A percentile compares a stretch with the other conserved stretches of the same genome.
Evolutionary conservation across 1,284 basidiomycete species (phyloP).

Genomic region (Malassezia pachydermatis): DNA sequence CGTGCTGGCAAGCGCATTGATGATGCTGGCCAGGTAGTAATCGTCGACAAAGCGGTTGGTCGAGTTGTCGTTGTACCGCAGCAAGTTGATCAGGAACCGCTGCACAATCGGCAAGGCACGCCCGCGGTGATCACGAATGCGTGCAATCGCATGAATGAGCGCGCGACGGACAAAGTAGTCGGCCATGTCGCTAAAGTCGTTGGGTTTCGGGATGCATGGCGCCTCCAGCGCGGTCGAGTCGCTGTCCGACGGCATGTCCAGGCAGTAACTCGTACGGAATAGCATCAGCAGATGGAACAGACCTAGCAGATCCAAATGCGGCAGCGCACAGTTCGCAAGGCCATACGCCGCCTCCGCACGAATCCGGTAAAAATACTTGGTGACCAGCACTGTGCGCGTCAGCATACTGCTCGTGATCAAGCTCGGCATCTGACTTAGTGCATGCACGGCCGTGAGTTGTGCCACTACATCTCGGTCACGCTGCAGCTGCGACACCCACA

Average conservation of each 20-base stretch:
- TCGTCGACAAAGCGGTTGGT: constrained; percentile 84
- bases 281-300: constrained; percentile 93
- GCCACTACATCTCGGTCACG: constrained; percentile 96
- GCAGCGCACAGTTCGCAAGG: constrained; percentile 75
- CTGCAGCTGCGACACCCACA: constrained; percentile 96
- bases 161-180: constrained; percentile 91
- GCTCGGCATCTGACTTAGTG: constrained; percentile 66
- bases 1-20: constrained; percentile 69
- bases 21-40: constrained; percentile 76
- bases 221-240: constrained; percentile 29
- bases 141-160: constrained; percentile 69
- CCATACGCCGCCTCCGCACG: constrained; percentile 86
- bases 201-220: constrained; percentile 79
- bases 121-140: constrained; percentile 67
- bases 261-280: constrained; percentile 77
- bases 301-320: constrained; percentile 70
- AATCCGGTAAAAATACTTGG: constrained; percentile 94
- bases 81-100: constrained; percentile 76
- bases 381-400: constrained; percentile 82
- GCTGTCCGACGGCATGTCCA: constrained; percentile 49
- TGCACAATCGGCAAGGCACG: constrained; percentile 79
- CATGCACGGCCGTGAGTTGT: constrained; percentile 41
- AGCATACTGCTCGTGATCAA: constrained; percentile 81
- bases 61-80: constrained; percentile 90
- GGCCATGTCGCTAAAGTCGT: constrained; percentile 80